These are phyloP conservation scores for Lipomyces orientalis DNA, from an alignment of 805 yeast genomes.

Conservation along the genomic window DNA sequence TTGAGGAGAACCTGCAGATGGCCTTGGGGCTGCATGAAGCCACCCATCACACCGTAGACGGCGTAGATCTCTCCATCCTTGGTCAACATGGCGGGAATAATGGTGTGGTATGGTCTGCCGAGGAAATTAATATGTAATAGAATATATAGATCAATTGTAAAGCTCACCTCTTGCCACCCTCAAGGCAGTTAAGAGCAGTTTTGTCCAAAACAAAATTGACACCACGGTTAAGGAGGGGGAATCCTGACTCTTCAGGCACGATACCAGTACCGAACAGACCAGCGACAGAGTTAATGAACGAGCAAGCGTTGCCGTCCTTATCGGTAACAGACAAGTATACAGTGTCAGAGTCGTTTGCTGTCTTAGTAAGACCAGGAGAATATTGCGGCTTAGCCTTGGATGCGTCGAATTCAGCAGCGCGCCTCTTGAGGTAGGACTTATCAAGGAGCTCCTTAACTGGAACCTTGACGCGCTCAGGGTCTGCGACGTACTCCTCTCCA, in stretches of 20 bases:
- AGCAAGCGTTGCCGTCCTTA: conserved; percentile 75
- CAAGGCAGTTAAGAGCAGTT: conserved; percentile 63
- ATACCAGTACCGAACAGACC: conserved; percentile 73
- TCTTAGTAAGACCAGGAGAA: conserved; percentile 59
- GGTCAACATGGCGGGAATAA: conserved; percentile 82
- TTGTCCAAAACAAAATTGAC: conserved; percentile 70
- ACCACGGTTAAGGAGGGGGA: conserved; percentile 76
- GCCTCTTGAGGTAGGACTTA: conserved; percentile 55
- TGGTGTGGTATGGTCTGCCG: conserved; percentile 74
- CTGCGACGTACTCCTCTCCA: conserved; percentile 74
- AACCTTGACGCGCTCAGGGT: conserved; percentile 51
- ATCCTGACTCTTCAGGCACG: conserved; percentile 64
- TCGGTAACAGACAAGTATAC: conserved; percentile 72
- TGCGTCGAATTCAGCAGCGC: conserved; percentile 56
- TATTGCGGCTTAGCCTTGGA: conserved; percentile 51
- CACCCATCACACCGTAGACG: conserved; percentile 84
- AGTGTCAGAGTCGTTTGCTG: conserved; percentile 67
- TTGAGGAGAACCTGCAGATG: conserved; percentile 79
- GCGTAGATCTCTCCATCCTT: conserved; percentile 62
- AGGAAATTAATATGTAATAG: background rate
- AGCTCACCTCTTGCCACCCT: conserved; percentile 58
- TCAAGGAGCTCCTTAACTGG: conserved; percentile 54
- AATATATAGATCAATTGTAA: background rate
- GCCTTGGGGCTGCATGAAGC: conserved; percentile 85
- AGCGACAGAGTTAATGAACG: conserved; percentile 78